Evolutionary conservation across 495 filamentous ascomycete species (phyloP).

Genomic region (Talaromyces ruber): DNA sequence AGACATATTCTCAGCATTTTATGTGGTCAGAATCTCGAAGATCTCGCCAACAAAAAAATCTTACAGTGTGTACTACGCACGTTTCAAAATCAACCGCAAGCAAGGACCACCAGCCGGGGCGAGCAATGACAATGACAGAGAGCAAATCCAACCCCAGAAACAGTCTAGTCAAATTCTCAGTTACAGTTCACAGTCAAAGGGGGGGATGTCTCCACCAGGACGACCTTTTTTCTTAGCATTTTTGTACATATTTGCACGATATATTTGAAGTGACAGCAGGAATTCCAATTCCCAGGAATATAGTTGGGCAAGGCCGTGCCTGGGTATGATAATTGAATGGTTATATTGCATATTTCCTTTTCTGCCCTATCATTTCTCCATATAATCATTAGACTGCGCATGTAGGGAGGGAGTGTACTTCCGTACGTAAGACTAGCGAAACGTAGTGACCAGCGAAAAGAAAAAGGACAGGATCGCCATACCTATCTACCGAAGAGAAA

Average conservation of each 20-base stretch:
- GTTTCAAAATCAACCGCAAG: background rate
- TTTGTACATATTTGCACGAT: background rate
- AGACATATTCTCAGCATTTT: background rate
- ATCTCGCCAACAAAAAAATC: background rate
- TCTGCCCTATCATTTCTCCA: background rate
- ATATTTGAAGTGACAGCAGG: background rate
- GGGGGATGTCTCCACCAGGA: background rate
- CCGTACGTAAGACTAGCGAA: background rate
- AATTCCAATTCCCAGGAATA: background rate
- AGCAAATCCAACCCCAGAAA: background rate
- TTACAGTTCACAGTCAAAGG: background rate
- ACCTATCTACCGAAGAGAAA: background rate
- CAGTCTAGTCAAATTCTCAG: background rate
- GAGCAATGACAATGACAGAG: background rate
- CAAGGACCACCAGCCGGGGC: background rate
- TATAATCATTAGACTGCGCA: background rate
- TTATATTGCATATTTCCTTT: background rate
- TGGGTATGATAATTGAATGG: background rate
- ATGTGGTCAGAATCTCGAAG: background rate
- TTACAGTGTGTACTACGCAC: background rate
- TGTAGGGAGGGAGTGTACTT: background rate
- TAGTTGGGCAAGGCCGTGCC: background rate
- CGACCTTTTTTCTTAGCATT: background rate
- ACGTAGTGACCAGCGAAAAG: background rate
- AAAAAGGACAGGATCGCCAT: background rate